Evolutionary conservation across 2,329 filamentous ascomycete genomes (phyloP), one percentile per base, ranked within the genome.

Genomic region (Hymenoscyphus albidus): DNA sequence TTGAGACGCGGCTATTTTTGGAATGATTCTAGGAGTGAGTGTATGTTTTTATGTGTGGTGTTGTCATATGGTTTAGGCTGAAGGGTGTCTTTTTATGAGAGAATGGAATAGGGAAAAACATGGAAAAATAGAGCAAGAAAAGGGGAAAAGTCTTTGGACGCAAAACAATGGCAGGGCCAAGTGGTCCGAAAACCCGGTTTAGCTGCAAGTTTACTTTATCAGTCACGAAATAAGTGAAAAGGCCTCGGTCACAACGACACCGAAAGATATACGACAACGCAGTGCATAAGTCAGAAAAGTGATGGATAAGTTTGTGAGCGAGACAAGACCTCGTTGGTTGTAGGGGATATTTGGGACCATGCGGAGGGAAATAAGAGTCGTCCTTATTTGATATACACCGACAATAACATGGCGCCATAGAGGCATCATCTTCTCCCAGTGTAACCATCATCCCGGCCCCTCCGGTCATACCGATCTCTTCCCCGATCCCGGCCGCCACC

Each of bases 381-480:
- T 54, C 22, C n/a, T 54, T 54, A 54, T 22, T 54, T 54, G 48
- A 54, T 54, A 54, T n/a, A 54, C 48, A 54, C 48, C 48, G 48
- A 54, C 48, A 22, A 27, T 10, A 51, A 18, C 18, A 51, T 27
- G 18, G 44, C 44, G 22, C 22, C n/a, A 22, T 12, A 51, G 18
- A 51, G 22, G 48, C 48, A 27, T 54, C 48, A 54, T 18, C 48
- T 54, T 54, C 48, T 54, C 10, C 48, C 48, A 5, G 48, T 68
- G 59, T 73, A 73, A 55, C 63, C 58, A 48, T 74, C 69, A 61
- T 72, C 63, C 51, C 65, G 64, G 3, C 64, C 65, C n/a, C 65
- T 56, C 59, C 68, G 62, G 64, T 69, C 68, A 64, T 73, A 66
- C 35, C 62, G 67, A 63, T 68, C 69, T 65, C 64, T 64, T 7